phyloP scores from a whole-genome alignment of 176 grass and related monocot genomes.

The Alopecurus myosuroides region DNA sequence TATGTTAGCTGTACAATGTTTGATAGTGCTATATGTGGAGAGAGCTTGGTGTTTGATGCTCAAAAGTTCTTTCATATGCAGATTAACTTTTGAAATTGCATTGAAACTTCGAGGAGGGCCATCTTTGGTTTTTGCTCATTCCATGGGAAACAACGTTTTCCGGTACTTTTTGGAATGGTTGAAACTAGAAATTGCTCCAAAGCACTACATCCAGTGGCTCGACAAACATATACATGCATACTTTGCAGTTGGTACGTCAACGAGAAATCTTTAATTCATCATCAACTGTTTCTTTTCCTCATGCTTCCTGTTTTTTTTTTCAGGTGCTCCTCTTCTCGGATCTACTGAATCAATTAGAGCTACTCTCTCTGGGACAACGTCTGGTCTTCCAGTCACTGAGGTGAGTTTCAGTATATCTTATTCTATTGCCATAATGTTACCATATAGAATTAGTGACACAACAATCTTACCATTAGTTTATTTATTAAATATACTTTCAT shows the following conservation, averaged over 20 bases:
- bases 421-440: slow-evolving; percentile 9
- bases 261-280: slow-evolving; percentile 14
- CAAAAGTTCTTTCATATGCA: slow-evolving; percentile 32
- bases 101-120: slow-evolving; percentile 87
- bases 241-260: slow-evolving; percentile 78
- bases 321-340: slow-evolving; percentile 93
- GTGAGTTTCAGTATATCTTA: slow-evolving; percentile 29
- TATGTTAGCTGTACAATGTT: not conserved
- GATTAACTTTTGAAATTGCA: slow-evolving; percentile 91
- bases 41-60: slow-evolving; percentile 22
- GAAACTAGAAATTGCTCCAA: slow-evolving; percentile 96
- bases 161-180: slow-evolving; percentile 96
- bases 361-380: slow-evolving; percentile 69
- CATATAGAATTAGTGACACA: not conserved
- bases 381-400: slow-evolving; percentile 92
- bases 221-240: slow-evolving; percentile 93
- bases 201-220: slow-evolving; percentile 80
- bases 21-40: not conserved
- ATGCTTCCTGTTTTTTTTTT: not conserved
- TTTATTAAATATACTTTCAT: not conserved
- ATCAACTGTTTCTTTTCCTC: not conserved
- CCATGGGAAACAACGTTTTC: slow-evolving; percentile 98
- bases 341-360: slow-evolving; percentile 65
- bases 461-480: not conserved
- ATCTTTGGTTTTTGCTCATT: slow-evolving; percentile 96